Evolutionary conservation across 2,329 filamentous ascomycete genomes (phyloP).

Genomic region (Colletotrichum sp.): DNA sequence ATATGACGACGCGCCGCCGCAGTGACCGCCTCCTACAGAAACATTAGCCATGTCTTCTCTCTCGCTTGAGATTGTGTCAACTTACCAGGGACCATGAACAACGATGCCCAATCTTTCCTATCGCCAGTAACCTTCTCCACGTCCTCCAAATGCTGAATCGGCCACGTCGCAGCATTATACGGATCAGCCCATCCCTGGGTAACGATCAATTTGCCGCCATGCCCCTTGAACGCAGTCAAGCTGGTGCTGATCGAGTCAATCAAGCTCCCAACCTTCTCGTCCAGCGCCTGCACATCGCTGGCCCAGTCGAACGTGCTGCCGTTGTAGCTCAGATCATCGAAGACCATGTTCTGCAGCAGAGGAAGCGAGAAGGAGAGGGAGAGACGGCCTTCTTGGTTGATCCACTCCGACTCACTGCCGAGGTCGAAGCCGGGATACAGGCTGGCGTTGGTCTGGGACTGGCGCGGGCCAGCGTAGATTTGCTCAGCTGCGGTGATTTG

Average conservation of each 20-base stretch:
- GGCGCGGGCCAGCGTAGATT: background rate
- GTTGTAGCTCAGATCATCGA: background rate
- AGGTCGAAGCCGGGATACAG: slow-evolving; percentile 5
- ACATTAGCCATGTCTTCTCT: fast-evolving
- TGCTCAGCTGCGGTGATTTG: background rate
- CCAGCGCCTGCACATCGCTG: background rate
- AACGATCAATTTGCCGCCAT: background rate
- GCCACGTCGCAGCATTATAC: slow-evolving; percentile 5
- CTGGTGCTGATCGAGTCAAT: slow-evolving; percentile 1
- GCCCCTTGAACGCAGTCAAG: background rate
- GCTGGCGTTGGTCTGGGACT: background rate
- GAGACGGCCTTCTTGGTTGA: background rate
- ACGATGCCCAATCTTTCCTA: background rate
- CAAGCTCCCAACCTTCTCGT: background rate
- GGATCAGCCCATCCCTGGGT: slow-evolving; percentile 6
- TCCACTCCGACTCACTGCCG: slow-evolving; percentile 8
- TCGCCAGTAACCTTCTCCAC: slow-evolving; percentile 29
- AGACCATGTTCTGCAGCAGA: slow-evolving; percentile 10
- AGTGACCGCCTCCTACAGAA: background rate
- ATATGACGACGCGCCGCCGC: background rate
- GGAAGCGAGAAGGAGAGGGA: slow-evolving; percentile 7
- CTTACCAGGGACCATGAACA: slow-evolving; percentile 5
- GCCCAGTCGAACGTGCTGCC: slow-evolving; percentile 5
- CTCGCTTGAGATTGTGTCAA: fast-evolving
- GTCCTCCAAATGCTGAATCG: slow-evolving; percentile 23